Conservation (phyloP, 306 rosid genomes). For the Pyrus pyrifolia region DNA sequence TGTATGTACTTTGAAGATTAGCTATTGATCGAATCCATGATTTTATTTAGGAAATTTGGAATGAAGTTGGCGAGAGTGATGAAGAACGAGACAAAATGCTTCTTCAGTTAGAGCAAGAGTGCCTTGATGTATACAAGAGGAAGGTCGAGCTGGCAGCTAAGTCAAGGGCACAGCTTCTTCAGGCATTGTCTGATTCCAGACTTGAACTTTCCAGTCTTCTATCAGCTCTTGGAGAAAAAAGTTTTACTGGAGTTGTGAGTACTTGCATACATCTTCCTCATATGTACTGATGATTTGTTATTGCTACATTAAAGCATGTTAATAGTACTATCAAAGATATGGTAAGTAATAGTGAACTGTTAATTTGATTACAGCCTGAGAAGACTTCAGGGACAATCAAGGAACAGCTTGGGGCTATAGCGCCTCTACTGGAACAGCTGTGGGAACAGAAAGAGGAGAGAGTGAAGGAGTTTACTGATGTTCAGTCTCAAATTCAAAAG, state of each 20-base stretch:
- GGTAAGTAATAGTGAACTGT: not conserved
- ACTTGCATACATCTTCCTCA: not conserved
- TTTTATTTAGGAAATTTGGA: slow-evolving; percentile 82
- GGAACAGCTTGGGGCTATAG: slow-evolving; percentile 78
- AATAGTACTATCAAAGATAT: not conserved
- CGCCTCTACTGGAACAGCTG: slow-evolving; percentile 75
- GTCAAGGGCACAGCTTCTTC: slow-evolving; percentile 92
- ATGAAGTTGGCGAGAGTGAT: slow-evolving; percentile 95
- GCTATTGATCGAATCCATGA: not conserved
- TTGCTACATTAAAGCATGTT: not conserved
- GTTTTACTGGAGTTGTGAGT: slow-evolving; percentile 43
- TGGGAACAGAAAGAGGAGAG: slow-evolving; percentile 94
- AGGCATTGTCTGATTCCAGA: slow-evolving; percentile 76
- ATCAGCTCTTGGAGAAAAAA: slow-evolving; percentile 84
- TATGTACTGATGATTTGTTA: not conserved
- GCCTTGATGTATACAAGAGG: slow-evolving; percentile 92
- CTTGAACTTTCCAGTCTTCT: slow-evolving; percentile 71
- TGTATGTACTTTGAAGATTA: not conserved
- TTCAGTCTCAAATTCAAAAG: slow-evolving; percentile 82
- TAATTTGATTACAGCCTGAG: slow-evolving; percentile 38
- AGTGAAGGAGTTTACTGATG: slow-evolving; percentile 74
- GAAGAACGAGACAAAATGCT: slow-evolving; percentile 94
- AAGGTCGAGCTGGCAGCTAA: slow-evolving; percentile 93
- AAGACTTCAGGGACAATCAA: slow-evolving; percentile 52
- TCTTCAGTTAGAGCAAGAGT: slow-evolving; percentile 95